Conservation (phyloP, 139 green algal genomes). For the Astrephomene gubernaculifera region DNA sequence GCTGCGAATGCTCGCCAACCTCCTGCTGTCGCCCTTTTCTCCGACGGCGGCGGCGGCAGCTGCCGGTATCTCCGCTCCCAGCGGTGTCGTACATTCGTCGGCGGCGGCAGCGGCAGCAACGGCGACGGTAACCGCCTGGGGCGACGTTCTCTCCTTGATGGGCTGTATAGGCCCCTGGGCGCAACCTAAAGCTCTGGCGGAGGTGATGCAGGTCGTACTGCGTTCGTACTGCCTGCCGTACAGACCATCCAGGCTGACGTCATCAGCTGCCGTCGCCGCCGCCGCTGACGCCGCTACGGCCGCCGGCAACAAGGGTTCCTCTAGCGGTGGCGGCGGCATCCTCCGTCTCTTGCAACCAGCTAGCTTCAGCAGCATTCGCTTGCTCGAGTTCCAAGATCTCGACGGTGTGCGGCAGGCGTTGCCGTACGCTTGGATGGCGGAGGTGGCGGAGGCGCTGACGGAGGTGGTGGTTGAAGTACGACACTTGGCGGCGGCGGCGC, state of each 20-base stretch:
- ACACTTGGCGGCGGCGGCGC: neutral
- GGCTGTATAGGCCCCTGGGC: slow-evolving; percentile 21
- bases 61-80: neutral
- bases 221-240: too few species aligned
- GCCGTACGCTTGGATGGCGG: slow-evolving; percentile 12
- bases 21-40: slow-evolving; percentile 25
- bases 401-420: slow-evolving; percentile 1
- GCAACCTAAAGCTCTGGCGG: neutral
- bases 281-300: neutral
- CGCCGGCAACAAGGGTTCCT: neutral
- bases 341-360: neutral
- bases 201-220: slow-evolving; percentile 32
- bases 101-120: neutral
- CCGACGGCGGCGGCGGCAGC: neutral
- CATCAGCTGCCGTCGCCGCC: neutral
- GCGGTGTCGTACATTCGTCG: neutral
- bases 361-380: neutral
- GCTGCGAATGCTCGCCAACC: neutral
- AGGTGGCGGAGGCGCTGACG: neutral
- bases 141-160: slow-evolving; percentile 11
- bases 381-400: slow-evolving; percentile 23
- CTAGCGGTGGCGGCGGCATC: neutral
- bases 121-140: neutral
- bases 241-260: neutral
- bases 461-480: neutral